Conservation (phyloP, 192 early-diverging fungal genomes). For the Coemansia sp. region DNA sequence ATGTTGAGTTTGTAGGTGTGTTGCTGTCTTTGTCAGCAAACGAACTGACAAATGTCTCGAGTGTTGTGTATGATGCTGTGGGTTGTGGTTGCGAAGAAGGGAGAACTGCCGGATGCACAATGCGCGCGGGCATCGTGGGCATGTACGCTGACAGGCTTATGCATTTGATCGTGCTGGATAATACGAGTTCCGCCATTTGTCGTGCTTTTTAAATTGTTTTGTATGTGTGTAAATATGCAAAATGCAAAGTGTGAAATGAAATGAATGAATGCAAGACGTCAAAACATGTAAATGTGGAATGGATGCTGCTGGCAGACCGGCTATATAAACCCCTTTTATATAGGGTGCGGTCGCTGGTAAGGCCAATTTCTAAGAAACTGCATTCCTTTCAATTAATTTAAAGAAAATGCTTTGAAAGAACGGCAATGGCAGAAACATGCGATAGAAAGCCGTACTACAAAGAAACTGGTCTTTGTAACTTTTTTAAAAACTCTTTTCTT, state of each 20-base stretch:
- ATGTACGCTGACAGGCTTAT: background rate
- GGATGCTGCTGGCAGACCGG: too few relatives aligned
- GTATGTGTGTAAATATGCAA: background rate
- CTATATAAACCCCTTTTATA: too few relatives aligned
- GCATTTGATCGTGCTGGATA: conserved; percentile 10
- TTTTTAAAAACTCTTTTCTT: too few relatives aligned
- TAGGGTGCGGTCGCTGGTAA: too few relatives aligned
- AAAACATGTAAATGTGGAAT: background rate
- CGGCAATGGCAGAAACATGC: too few relatives aligned
- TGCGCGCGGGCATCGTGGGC: conserved; percentile 1
- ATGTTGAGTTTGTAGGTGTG: background rate
- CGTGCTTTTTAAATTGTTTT: background rate
- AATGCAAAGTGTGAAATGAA: background rate
- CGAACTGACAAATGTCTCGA: background rate
- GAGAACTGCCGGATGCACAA: conserved; percentile 11
- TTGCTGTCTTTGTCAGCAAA: background rate
- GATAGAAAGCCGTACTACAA: too few relatives aligned
- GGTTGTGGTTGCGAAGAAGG: background rate
- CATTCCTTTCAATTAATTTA: too few relatives aligned
- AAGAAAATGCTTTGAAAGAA: too few relatives aligned
- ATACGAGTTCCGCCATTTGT: background rate
- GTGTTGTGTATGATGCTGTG: background rate
- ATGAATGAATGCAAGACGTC: conserved; percentile 1
- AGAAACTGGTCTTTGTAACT: too few relatives aligned
- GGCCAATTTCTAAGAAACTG: too few relatives aligned